Percentiles rank a stretch among this genome's conserved stretches.
phyloP scores from a whole-genome alignment of 768 basidiomycete genomes.

The Tulasnella sp. region DNA sequence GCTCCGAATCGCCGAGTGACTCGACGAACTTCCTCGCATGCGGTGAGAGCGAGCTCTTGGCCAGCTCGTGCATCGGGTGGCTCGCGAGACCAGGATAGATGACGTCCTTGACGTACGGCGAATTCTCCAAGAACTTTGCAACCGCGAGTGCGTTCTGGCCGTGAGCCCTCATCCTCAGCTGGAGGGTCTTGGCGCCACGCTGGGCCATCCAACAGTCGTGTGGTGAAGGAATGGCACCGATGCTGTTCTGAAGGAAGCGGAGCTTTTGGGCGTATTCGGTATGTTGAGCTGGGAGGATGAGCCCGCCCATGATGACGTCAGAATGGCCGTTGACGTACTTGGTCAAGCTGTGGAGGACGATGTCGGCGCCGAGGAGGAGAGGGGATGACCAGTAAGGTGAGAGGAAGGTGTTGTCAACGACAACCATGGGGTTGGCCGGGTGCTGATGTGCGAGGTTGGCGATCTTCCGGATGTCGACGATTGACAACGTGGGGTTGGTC shows the following conservation, averaged over 20 bases:
- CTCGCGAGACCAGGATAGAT: constrained; percentile 73
- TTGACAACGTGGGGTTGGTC: constrained; percentile 85
- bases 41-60: constrained; percentile 34
- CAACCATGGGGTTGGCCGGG: constrained; percentile 48
- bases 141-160: constrained; percentile 72
- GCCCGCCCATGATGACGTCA: constrained; percentile 82
- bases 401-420: constrained; percentile 92
- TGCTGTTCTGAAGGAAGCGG: constrained; percentile 83
- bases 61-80: constrained; percentile 33
- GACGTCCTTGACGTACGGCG: constrained; percentile 58
- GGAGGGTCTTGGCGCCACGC: constrained; percentile 84
- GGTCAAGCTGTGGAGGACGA: constrained; percentile 48
- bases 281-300: constrained; percentile 38
- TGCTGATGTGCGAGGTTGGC: constrained; percentile 51
- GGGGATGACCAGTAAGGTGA: constrained; percentile 88
- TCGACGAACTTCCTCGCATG: constrained; percentile 60
- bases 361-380: constrained; percentile 68
- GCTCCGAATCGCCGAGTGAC: constrained; percentile 26
- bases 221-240: constrained; percentile 72
- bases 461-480: constrained; percentile 71
- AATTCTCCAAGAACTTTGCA: constrained; percentile 46
- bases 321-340: constrained; percentile 94
- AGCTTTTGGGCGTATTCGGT: constrained; percentile 40
- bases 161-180: constrained; percentile 77
- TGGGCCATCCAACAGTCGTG: constrained; percentile 87